phyloP scores from a whole-genome alignment of 2,329 filamentous ascomycete genomes.

The Sclerotinia spermophila region DNA sequence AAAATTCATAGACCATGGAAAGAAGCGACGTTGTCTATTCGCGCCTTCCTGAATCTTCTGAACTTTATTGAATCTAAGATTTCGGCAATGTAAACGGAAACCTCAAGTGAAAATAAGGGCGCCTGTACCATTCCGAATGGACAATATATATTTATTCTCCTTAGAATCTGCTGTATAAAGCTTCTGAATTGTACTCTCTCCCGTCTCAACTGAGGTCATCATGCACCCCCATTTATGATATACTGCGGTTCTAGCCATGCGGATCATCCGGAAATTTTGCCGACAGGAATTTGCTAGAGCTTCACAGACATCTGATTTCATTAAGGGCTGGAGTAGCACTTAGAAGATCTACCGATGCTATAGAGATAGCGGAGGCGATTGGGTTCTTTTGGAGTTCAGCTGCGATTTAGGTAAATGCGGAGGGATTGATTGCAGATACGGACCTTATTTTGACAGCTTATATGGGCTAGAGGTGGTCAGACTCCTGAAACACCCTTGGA shows the following conservation, averaged over 20 bases:
- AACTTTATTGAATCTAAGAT: neutral
- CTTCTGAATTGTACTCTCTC: rapidly evolving
- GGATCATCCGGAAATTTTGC: neutral
- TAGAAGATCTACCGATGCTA: neutral
- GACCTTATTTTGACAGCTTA: neutral
- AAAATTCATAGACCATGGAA: neutral
- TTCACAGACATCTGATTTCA: neutral
- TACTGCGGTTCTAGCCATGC: neutral
- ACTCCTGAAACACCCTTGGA: too few relatives aligned
- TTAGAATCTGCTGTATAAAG: neutral
- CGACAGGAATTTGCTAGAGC: neutral
- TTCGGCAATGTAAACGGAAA: neutral
- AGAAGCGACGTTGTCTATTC: neutral
- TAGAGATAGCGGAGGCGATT: neutral
- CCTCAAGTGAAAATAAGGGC: too few relatives aligned
- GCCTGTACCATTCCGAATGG: neutral
- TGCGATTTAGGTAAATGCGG: neutral
- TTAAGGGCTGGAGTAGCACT: neutral
- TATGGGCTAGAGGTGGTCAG: neutral
- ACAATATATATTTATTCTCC: rapidly evolving
- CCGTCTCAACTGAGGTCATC: neutral
- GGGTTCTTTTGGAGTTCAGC: neutral
- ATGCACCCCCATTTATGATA: neutral
- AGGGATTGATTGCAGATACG: neutral
- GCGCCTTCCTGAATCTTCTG: neutral